phyloP scores from a whole-genome alignment of 1,284 basidiomycete genomes.

The Ganoderma lucidum region DNA sequence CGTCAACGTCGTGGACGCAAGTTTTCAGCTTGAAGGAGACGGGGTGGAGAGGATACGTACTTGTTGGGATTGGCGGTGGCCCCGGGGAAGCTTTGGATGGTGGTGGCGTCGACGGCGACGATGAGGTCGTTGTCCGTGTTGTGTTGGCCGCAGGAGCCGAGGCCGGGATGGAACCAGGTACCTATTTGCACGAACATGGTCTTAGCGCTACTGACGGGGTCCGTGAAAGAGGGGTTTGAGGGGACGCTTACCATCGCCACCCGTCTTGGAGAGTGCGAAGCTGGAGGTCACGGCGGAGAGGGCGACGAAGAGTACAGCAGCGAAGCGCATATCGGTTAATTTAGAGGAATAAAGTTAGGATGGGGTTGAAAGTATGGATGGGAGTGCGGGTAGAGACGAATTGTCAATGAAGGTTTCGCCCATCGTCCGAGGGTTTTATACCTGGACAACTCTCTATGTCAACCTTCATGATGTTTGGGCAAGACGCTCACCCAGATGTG shows the following conservation, averaged over 20 bases:
- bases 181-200: slow-evolving; percentile 7
- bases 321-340: too few species aligned
- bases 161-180: slow-evolving; percentile 32
- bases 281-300: slow-evolving; percentile 23
- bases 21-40: not conserved
- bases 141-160: slow-evolving; percentile 30
- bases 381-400: too few species aligned
- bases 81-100: slow-evolving; percentile 32
- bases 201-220: not conserved
- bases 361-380: too few species aligned
- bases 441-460: too few species aligned
- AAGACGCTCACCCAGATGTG: too few species aligned
- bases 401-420: too few species aligned
- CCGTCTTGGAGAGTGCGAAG: slow-evolving; percentile 18
- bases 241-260: slow-evolving; percentile 20
- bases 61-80: slow-evolving; percentile 29
- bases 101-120: slow-evolving; percentile 26
- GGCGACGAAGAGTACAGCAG: slow-evolving; percentile 8
- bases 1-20: not conserved
- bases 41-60: slow-evolving; percentile 1
- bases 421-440: too few species aligned
- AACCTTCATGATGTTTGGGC: too few species aligned
- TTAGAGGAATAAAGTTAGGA: too few species aligned
- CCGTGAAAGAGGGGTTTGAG: not conserved
- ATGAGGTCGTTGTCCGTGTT: slow-evolving; percentile 33